Evolutionary conservation across 495 filamentous ascomycete species (phyloP).

Genomic region (Aspergillus bertholletiae): DNA sequence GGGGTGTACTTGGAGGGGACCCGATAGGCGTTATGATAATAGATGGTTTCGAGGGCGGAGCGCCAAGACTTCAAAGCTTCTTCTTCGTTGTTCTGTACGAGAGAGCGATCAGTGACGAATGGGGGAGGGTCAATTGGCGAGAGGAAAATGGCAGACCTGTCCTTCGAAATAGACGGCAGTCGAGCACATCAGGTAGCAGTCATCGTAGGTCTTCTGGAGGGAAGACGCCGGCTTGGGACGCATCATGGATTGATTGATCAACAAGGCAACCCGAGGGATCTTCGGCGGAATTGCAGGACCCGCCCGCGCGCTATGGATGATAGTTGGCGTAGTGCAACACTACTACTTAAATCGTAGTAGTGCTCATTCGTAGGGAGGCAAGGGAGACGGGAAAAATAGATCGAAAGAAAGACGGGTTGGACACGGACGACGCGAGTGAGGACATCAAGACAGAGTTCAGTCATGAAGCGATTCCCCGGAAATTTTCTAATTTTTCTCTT

Average conservation of each 20-base stretch:
- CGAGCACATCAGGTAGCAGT: slow-evolving; percentile 88
- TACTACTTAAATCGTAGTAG: too few species aligned
- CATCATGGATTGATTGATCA: slow-evolving; percentile 53
- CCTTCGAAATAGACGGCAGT: slow-evolving; percentile 94
- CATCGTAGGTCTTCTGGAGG: slow-evolving; percentile 96
- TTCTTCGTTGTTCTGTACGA: slow-evolving; percentile 74
- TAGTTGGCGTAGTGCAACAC: too few species aligned
- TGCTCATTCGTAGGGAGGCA: neutral
- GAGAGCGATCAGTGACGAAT: neutral
- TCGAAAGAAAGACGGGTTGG: neutral
- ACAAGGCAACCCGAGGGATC: slow-evolving; percentile 9
- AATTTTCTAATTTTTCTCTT: neutral
- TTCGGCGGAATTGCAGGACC: slow-evolving; percentile 16
- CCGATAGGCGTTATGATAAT: slow-evolving; percentile 78
- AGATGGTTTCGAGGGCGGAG: slow-evolving; percentile 85
- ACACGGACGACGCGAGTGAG: neutral
- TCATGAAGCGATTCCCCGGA: neutral
- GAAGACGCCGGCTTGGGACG: slow-evolving; percentile 74
- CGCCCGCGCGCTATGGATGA: slow-evolving; percentile 16
- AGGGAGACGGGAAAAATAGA: neutral
- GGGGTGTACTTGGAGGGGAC: slow-evolving; percentile 66
- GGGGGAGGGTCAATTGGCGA: neutral
- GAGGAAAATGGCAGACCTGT: slow-evolving; percentile 53
- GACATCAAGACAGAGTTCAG: neutral
- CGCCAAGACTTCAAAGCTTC: slow-evolving; percentile 94